Percentiles rank a stretch among this genome's conserved stretches.
Evolutionary conservation across 495 filamentous ascomycete genomes (phyloP).

Genomic region (Podospora bellae-mahoneyi): DNA sequence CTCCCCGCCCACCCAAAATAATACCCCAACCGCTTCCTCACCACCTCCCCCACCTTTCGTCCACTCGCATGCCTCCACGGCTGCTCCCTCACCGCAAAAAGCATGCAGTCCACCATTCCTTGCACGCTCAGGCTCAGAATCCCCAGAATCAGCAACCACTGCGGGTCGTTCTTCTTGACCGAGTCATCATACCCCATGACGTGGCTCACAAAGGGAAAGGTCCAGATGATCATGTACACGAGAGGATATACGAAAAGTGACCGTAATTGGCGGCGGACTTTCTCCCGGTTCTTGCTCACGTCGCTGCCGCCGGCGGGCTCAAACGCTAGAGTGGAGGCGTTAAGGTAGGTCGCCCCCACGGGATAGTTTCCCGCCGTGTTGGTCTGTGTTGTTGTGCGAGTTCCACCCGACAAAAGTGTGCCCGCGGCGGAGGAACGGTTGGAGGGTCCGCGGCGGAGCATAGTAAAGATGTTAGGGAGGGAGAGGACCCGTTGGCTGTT

Average conservation of each 20-base stretch:
- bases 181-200: slow-evolving; percentile 56
- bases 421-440: slow-evolving; percentile 1
- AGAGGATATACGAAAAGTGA: slow-evolving; percentile 69
- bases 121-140: slow-evolving; percentile 57
- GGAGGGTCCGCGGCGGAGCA: slow-evolving; percentile 24
- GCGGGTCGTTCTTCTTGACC: slow-evolving; percentile 42
- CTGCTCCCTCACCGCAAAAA: slow-evolving; percentile 63
- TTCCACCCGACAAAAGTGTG: neutral
- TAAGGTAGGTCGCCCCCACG: neutral
- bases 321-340: slow-evolving; percentile 13
- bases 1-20: slow-evolving; percentile 37
- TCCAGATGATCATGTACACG: slow-evolving; percentile 68
- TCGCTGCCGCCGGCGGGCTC: slow-evolving; percentile 10
- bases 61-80: slow-evolving; percentile 61
- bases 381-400: slow-evolving; percentile 42
- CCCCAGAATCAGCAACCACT: slow-evolving; percentile 52
- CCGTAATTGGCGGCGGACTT: slow-evolving; percentile 62
- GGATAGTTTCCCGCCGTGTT: neutral
- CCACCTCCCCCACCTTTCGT: slow-evolving; percentile 3
- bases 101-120: slow-evolving; percentile 61
- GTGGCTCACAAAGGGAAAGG: slow-evolving; percentile 65
- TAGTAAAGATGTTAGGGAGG: slow-evolving; percentile 26
- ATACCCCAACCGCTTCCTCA: slow-evolving; percentile 22
- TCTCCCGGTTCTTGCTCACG: slow-evolving; percentile 44
- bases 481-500: slow-evolving; percentile 8